These are phyloP conservation scores for Chaetomiaceae sp. DNA, from an alignment of 2,329 filamentous ascomycete genomes.

Conservation along the genomic window DNA sequence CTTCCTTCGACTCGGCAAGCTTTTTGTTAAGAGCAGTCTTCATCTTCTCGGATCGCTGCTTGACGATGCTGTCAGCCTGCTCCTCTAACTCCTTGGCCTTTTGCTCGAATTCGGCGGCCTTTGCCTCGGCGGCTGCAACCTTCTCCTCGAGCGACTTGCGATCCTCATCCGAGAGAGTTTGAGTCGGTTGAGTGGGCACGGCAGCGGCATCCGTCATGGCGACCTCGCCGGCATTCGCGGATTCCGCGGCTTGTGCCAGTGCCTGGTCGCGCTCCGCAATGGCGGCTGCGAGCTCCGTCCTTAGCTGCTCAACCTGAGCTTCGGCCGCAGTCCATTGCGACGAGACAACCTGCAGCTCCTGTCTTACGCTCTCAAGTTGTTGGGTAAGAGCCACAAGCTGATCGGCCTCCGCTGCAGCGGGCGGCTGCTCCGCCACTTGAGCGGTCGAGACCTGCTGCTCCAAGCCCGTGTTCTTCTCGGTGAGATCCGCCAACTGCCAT, in stretches of 20 bases:
- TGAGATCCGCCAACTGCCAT: conserved; percentile 29
- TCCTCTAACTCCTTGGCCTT: conserved; percentile 61
- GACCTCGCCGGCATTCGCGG: conserved; percentile 25
- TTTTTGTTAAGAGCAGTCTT: conserved; percentile 62
- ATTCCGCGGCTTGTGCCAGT: conserved; percentile 31
- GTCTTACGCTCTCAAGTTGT: conserved; percentile 27
- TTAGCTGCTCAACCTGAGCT: conserved; percentile 50
- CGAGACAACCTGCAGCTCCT: conserved; percentile 59
- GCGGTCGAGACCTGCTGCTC: conserved; percentile 32
- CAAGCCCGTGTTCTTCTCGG: conserved; percentile 37
- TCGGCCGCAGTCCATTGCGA: conserved; percentile 65
- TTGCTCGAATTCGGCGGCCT: conserved; percentile 57
- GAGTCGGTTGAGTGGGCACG: conserved; percentile 18
- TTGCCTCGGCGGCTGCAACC: conserved; percentile 54
- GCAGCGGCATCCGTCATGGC: conserved; percentile 27
- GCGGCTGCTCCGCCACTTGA: conserved; percentile 21
- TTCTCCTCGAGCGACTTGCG: conserved; percentile 56
- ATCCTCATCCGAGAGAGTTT: conserved; percentile 48
- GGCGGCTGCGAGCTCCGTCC: conserved; percentile 54
- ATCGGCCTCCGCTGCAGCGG: conserved; percentile 37
- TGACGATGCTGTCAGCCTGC: conserved; percentile 53
- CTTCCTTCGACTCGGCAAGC: conserved; percentile 57
- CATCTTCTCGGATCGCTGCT: conserved; percentile 63
- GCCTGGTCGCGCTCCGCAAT: conserved; percentile 60
- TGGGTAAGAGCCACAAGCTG: conserved; percentile 28